Evolutionary conservation across 345 rosid species (phyloP).

Genomic region (Zanthoxylum bungeanum): DNA sequence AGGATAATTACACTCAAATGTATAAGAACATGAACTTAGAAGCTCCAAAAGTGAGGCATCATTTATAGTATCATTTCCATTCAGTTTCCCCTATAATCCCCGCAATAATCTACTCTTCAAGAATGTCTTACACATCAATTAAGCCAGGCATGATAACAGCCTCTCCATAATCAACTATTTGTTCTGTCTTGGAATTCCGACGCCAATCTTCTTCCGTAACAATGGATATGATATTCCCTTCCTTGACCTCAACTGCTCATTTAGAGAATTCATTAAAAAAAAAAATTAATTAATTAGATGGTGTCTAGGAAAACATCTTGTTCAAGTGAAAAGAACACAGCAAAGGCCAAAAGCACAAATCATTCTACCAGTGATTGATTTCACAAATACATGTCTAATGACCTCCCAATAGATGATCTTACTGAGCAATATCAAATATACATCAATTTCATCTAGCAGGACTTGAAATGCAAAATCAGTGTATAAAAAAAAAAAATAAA

Average conservation of each 20-base stretch:
- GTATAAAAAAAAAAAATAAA: background rate
- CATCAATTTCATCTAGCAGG: background rate
- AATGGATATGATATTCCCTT: conserved; percentile 51
- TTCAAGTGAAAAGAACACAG: background rate
- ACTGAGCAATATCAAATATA: background rate
- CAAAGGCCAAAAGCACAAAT: background rate
- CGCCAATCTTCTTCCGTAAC: conserved; percentile 64
- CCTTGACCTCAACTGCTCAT: conserved; percentile 68
- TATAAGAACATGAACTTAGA: background rate
- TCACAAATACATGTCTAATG: background rate
- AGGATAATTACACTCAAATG: background rate
- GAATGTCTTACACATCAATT: conserved; percentile 70
- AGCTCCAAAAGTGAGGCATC: background rate
- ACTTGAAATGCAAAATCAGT: background rate
- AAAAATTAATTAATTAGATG: background rate
- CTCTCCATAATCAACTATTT: conserved; percentile 68
- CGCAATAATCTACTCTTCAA: background rate
- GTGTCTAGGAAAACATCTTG: background rate
- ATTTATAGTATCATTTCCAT: background rate
- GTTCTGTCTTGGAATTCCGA: conserved; percentile 34
- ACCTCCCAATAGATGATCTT: background rate
- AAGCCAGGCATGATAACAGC: conserved; percentile 97
- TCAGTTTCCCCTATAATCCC: background rate
- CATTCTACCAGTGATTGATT: background rate
- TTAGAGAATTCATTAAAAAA: conserved; percentile 5